Conservation (phyloP, 345 rosid species). For the Eucalyptus melliodora region DNA sequence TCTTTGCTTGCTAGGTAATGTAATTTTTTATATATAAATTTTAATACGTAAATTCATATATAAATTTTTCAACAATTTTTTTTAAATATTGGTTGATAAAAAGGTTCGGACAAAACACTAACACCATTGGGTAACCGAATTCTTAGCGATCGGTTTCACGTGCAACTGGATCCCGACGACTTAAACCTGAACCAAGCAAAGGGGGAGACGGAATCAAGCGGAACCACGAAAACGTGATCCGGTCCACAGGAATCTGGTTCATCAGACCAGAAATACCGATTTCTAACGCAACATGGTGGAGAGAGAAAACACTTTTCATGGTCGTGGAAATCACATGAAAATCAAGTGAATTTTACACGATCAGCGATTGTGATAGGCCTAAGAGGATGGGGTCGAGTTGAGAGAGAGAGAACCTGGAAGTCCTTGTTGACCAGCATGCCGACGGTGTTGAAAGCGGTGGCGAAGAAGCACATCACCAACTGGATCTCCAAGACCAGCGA, state of each 20-base stretch:
- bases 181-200: not conserved
- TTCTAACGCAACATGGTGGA: not conserved
- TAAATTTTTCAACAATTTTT: not conserved
- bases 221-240: not conserved
- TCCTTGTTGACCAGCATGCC: slow-evolving; percentile 68
- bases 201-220: not conserved
- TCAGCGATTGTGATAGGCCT: not conserved
- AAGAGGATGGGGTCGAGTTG: not conserved
- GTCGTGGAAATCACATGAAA: not conserved
- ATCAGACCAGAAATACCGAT: not conserved
- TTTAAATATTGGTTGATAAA: not conserved
- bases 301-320: not conserved
- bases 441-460: slow-evolving; percentile 38
- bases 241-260: not conserved
- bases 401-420: slow-evolving; percentile 32
- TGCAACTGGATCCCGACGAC: not conserved
- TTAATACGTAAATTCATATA: not conserved
- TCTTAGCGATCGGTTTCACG: not conserved
- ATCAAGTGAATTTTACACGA: not conserved
- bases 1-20: not conserved
- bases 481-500: slow-evolving; percentile 70
- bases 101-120: not conserved
- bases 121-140: not conserved
- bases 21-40: not conserved
- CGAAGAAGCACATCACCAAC: slow-evolving; percentile 40